Evolutionary conservation across 805 yeast species (phyloP), one percentile per base, ranked within the genome.

Genomic region (Myxozyma geophila): DNA sequence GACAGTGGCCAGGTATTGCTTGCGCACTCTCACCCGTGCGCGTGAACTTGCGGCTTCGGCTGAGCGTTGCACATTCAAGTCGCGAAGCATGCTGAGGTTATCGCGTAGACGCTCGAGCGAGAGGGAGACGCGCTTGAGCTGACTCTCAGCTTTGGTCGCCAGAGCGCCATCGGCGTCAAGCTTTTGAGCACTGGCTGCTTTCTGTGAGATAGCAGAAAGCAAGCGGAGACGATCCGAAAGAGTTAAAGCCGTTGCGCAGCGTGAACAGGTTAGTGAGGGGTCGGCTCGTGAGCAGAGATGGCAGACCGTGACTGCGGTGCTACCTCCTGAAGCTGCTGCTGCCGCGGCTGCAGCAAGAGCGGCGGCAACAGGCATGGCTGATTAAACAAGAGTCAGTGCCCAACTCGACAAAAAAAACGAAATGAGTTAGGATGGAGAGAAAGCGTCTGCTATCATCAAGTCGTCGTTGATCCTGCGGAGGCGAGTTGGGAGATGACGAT

Each of bases 261-360:
- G 61, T 5, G 64, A 33, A 44, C 67, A 63, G 23, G 59, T 56
- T n/a, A 63, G 59, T 33, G 58, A 54, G 35, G 64, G 35, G 33
- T 63, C 67, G 9, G 61, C 49, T 13, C 54, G 53, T 23, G 48
- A 19, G 47, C 67, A 63, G n/a, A 60, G 35, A 13, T 54, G 61
- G 53, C 67, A 63, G n/a, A 37, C 33, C 10, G 35, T 39, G 19
- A 33, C 17, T 8, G 28, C 28, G 5, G 28, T 28, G 28, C 28
- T 28, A 28, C 28, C 28, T 28, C 28, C 28, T 28, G 28, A 28
- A 28, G 28, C 28, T 5, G 28, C 28, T 28, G 28, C 28, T 3
- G 28, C 28, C 28, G 28, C 28, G 28, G 5, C 28, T 3, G 28
- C 28, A 28, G 28, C 28, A 28, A 28, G 28, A 43, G 41, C 41